These are phyloP conservation scores for Trichoderma orchidacearum DNA, from an alignment of 495 filamentous ascomycete genomes.

Conservation along the genomic window DNA sequence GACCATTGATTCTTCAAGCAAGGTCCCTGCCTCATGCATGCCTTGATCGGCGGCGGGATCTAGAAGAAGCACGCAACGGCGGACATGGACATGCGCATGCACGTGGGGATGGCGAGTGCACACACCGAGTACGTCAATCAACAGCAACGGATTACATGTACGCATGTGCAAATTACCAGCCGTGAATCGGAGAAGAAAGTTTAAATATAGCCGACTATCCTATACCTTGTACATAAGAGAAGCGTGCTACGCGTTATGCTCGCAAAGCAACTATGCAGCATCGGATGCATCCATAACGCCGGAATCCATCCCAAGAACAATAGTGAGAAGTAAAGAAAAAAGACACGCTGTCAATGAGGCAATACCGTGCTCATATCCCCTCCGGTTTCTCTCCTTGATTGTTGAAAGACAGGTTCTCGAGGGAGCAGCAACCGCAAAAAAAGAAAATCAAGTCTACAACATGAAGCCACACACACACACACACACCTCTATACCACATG, in stretches of 20 bases:
- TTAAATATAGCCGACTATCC: background rate
- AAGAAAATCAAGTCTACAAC: background rate
- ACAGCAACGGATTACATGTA: too few relatives aligned
- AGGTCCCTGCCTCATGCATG: too few relatives aligned
- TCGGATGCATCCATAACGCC: background rate
- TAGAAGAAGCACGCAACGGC: too few relatives aligned
- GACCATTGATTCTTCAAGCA: too few relatives aligned
- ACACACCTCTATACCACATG: constrained; percentile 54
- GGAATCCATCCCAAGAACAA: background rate
- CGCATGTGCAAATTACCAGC: too few relatives aligned
- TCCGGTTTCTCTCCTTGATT: background rate
- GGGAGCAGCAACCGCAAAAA: background rate
- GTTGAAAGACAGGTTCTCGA: background rate
- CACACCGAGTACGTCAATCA: too few relatives aligned
- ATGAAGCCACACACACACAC: background rate
- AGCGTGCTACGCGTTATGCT: background rate
- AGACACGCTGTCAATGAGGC: too few relatives aligned
- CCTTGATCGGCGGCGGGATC: too few relatives aligned
- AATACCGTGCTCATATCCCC: background rate
- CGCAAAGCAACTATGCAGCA: background rate
- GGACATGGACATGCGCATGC: too few relatives aligned
- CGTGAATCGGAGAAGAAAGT: too few relatives aligned
- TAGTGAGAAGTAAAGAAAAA: background rate
- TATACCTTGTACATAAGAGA: background rate
- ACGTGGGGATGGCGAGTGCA: too few relatives aligned